A percentile compares a stretch with the other conserved stretches of the same genome.
phyloP scores from a whole-genome alignment of 371 early-diverging fungal genomes.

The Enterocytospora artemiae region DNA sequence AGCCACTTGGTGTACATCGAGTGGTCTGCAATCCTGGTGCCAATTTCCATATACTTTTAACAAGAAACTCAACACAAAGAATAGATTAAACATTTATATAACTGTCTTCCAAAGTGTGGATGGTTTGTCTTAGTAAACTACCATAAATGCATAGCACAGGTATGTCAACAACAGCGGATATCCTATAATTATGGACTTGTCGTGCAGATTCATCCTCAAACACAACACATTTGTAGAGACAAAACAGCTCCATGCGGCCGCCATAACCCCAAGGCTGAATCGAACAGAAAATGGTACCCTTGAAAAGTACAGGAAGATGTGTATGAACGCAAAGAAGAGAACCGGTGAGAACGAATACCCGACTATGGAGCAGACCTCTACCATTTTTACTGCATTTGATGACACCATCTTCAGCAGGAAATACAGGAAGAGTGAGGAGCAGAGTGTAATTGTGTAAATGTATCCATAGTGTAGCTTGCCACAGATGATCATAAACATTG shows the following conservation, averaged over 20 bases:
- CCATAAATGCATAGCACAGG: conserved; percentile 50
- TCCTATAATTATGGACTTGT: conserved; percentile 45
- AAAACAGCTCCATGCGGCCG: conserved; percentile 44
- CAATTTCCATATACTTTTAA: no score
- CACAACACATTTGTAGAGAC: conserved; percentile 35
- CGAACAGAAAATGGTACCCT: conserved; percentile 10
- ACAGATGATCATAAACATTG: conserved; percentile 43
- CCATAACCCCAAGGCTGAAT: conserved; percentile 25
- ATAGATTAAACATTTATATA: no score
- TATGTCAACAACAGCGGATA: conserved; percentile 56
- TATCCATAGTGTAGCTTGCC: conserved; percentile 57
- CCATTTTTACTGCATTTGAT: conserved; percentile 17
- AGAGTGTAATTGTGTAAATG: conserved; percentile 51
- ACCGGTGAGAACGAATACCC: conserved; percentile 57
- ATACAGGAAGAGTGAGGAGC: conserved; percentile 44
- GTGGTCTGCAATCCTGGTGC: no score
- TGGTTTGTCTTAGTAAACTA: conserved; percentile 45
- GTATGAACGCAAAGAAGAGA: conserved; percentile 39
- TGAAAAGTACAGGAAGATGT: conserved; percentile 25
- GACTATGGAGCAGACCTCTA: conserved; percentile 40
- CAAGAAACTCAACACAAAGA: no score
- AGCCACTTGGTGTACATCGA: no score
- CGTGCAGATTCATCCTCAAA: conserved; percentile 31
- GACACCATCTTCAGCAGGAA: conserved; percentile 41
- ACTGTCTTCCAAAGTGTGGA: no score